Percentiles rank a stretch among this genome's conserved stretches.
Evolutionary conservation across 768 basidiomycete species (phyloP).

Genomic region (Tulasnella calospora): DNA sequence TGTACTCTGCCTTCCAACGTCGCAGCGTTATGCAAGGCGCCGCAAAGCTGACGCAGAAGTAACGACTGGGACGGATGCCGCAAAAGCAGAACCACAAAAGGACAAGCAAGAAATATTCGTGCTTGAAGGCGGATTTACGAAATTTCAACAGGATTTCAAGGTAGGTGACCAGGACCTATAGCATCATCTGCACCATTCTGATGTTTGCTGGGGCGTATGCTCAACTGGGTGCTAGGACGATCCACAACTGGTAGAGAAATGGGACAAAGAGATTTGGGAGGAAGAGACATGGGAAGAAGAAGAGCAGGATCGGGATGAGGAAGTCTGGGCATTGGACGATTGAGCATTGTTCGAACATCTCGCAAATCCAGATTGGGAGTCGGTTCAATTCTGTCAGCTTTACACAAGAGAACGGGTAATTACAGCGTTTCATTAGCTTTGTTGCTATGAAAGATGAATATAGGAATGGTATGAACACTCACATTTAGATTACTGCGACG

Average conservation of each 20-base stretch:
- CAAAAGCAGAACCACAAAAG: not conserved
- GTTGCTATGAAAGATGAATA: not conserved
- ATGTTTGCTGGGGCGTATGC: not conserved
- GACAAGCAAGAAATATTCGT: slow-evolving; percentile 53
- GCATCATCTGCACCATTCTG: not conserved
- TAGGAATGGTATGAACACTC: not conserved
- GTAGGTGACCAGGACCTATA: not conserved
- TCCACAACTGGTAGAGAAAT: slow-evolving; percentile 67
- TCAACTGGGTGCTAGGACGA: slow-evolving; percentile 47
- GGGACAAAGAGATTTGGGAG: slow-evolving; percentile 41
- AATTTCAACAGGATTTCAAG: slow-evolving; percentile 58
- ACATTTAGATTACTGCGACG: not conserved
- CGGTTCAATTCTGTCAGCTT: not conserved
- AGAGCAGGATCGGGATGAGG: not conserved
- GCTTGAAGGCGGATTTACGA: slow-evolving; percentile 65
- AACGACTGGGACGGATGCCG: slow-evolving; percentile 41
- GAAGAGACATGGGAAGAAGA: not conserved
- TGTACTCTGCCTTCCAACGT: not conserved
- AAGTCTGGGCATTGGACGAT: not conserved
- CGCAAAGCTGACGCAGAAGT: slow-evolving; percentile 34
- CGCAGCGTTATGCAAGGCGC: slow-evolving; percentile 64
- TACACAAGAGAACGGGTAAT: not conserved
- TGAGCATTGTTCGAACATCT: not conserved
- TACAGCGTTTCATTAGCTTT: not conserved
- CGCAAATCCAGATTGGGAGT: not conserved